These are phyloP conservation scores for Penicillium verrucosum DNA, from an alignment of 2,329 filamentous ascomycete genomes.

Conservation along the genomic window DNA sequence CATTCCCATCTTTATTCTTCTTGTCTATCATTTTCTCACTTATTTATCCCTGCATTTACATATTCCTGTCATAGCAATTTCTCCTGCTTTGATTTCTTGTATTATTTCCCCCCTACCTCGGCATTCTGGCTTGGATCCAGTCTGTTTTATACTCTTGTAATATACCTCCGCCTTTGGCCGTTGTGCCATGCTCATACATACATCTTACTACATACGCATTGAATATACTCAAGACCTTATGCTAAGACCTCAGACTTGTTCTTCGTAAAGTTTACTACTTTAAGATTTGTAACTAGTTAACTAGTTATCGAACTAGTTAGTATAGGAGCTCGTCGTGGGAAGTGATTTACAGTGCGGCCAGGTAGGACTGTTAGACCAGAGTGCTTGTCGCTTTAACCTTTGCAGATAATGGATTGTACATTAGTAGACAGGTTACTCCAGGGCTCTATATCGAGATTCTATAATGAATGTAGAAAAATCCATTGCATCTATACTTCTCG, in stretches of 20 bases:
- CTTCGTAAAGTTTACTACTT: neutral
- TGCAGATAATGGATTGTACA: neutral
- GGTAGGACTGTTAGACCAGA: neutral
- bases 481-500: neutral
- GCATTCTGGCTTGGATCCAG: slow-evolving; percentile 24
- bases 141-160: slow-evolving; percentile 31
- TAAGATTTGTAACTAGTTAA: neutral
- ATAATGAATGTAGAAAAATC: neutral
- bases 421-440: neutral
- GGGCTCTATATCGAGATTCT: too few relatives aligned
- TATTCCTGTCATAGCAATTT: slow-evolving; percentile 6
- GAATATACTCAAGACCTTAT: neutral
- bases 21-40: slow-evolving; percentile 13
- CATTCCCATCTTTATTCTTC: slow-evolving; percentile 2
- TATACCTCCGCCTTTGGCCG: slow-evolving; percentile 27
- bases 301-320: too few relatives aligned
- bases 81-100: slow-evolving; percentile 15
- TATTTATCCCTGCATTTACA: slow-evolving; percentile 8
- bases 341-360: neutral
- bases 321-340: neutral
- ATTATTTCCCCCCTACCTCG: slow-evolving; percentile 17
- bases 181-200: slow-evolving; percentile 24
- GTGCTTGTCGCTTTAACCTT: too few relatives aligned
- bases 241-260: neutral
- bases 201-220: slow-evolving; percentile 10